Base-by-base conservation (phyloP, 2,329 filamentous ascomycete species). In the Madurella fahalii region DNA sequence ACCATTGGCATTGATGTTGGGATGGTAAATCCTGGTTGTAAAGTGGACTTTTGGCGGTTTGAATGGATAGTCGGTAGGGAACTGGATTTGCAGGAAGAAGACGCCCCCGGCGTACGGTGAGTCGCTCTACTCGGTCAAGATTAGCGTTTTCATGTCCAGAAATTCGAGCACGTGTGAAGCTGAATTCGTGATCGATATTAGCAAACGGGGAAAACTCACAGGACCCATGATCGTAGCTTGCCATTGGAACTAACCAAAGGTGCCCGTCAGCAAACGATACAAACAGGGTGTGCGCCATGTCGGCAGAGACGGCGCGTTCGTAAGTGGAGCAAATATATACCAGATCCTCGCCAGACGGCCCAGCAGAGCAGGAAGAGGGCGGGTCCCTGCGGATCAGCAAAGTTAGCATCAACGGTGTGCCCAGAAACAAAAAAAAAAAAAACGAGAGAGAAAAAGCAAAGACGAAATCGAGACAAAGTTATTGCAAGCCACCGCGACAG, bases 21-120 rank as follows among this genome's bases (percentile, higher is more conserved):
- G 94, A 79, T 99, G 94, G 75, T 99, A 99, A 80, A 99, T 97
- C 72, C 93, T 89, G 63, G 94, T 99, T 67, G 91, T 97, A 84
- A 99, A 99, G 87, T 96, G 96, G 77, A 99, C 92, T 85, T 99
- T 99, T 66, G 94, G 94, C 61, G 94, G 94, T 87, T 99, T 99
- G 84, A 99, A 99, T 41, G 94, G 94, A 77, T 99, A 99, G 82
- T 99, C 94, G 82, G 94, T 99, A 65, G 94, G 94, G 82, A 99
- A 97, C 78, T 96, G 91, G 71, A 99, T 99, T 66, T 89, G 87
- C 64, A 99, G 84, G 85, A 99, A 99, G 83, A 99, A 99, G 67
- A 99, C 93, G 70, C 94, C 94, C 73, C 93, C 92, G 48, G 92
- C 90, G 82, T 97, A 99, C 74, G 94, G 94, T 70, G 91, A 96